These are phyloP conservation scores for Suhomyces atakaporum DNA, from an alignment of 1,139 yeast genomes.

Conservation along the genomic window DNA sequence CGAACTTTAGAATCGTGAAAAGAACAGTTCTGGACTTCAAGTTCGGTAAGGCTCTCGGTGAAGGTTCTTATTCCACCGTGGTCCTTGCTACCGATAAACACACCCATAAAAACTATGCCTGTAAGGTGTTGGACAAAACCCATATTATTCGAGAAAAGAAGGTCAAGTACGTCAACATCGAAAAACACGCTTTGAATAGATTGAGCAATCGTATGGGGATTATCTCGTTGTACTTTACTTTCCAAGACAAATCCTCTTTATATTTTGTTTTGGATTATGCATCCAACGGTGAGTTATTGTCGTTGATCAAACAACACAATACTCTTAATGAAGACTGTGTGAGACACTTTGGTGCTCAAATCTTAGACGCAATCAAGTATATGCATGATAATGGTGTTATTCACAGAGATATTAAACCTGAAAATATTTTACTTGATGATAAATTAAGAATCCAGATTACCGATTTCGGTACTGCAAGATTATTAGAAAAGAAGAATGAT, in stretches of 20 bases:
- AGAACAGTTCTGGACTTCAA: constrained; percentile 82
- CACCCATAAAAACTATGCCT: constrained; percentile 77
- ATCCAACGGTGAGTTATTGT: constrained; percentile 84
- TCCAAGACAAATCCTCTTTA: constrained; percentile 85
- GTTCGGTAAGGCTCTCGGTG: constrained; percentile 86
- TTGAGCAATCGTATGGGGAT: constrained; percentile 74
- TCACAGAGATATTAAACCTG: constrained; percentile 82
- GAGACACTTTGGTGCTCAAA: constrained; percentile 66
- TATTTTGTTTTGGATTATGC: constrained; percentile 95
- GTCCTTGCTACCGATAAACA: constrained; percentile 80
- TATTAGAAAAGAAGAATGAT: constrained; percentile 48
- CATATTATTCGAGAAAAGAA: constrained; percentile 95
- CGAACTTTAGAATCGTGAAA: constrained; percentile 34
- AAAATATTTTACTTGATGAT: constrained; percentile 66
- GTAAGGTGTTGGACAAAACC: constrained; percentile 86
- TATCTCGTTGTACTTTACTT: constrained; percentile 85
- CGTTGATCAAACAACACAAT: constrained; percentile 74
- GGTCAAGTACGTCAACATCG: constrained; percentile 94
- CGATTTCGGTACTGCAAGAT: constrained; percentile 79
- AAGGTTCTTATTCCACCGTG: constrained; percentile 95
- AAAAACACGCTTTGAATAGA: constrained; percentile 86
- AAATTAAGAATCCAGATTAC: constrained; percentile 71
- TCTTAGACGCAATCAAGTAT: constrained; percentile 63
- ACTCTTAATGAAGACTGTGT: constrained; percentile 79
- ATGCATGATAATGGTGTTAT: constrained; percentile 77